These are phyloP conservation scores for Umbelopsis isabellina DNA, from an alignment of 192 early-diverging fungal genomes.

Conservation along the genomic window DNA sequence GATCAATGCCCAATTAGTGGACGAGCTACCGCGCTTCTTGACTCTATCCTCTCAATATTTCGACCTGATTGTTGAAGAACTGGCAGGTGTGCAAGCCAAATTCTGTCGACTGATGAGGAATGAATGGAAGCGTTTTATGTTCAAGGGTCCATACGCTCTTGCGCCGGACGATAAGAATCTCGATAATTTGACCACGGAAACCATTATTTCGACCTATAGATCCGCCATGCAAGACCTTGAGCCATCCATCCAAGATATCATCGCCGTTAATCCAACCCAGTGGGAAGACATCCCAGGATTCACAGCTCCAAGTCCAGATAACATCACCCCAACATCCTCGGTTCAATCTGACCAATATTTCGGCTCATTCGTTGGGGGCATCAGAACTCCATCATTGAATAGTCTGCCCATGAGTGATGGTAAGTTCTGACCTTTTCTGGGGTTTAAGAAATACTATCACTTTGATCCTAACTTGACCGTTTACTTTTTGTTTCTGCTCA, in stretches of 20 bases:
- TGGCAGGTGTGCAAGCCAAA: conserved; percentile 56
- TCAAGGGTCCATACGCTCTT: conserved; percentile 23
- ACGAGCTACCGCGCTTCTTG: conserved; percentile 72
- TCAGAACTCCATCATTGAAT: not conserved
- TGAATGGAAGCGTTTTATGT: conserved; percentile 45
- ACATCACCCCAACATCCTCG: not conserved
- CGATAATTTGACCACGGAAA: not conserved
- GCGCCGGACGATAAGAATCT: not conserved
- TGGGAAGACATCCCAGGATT: conserved; percentile 11
- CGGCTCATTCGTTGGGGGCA: not conserved
- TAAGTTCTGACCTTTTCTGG: not conserved
- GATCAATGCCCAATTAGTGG: conserved; percentile 72
- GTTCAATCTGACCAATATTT: not conserved
- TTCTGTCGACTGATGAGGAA: conserved; percentile 50
- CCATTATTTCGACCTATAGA: not conserved
- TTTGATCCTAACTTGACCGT: too few species aligned
- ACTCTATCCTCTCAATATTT: conserved; percentile 61
- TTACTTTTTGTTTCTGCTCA: too few species aligned
- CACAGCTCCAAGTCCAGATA: conserved; percentile 1
- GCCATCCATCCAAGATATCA: conserved; percentile 12
- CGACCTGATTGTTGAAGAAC: conserved; percentile 58
- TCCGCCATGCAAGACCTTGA: not conserved
- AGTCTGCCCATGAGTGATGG: conserved; percentile 2
- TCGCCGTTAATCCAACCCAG: not conserved
- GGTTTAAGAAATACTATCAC: too few species aligned